These are phyloP conservation scores for Paraconiothyrium sp. DNA, from an alignment of 2,329 filamentous ascomycete species.

Conservation along the genomic window DNA sequence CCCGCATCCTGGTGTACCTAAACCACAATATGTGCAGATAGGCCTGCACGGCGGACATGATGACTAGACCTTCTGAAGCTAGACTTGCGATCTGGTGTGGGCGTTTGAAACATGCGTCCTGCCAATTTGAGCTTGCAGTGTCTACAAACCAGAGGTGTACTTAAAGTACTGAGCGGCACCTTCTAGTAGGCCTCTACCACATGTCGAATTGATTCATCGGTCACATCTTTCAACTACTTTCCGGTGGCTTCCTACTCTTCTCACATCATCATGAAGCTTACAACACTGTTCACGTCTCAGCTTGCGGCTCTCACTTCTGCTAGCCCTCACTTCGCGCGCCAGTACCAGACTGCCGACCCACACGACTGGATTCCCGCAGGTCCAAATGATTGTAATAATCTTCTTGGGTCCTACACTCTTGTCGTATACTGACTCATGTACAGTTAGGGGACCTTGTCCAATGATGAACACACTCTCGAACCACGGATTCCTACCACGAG, in stretches of 20 bases:
- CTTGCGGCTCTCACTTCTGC: constrained; percentile 4
- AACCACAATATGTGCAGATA: too few relatives aligned
- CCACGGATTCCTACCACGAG: constrained; percentile 44
- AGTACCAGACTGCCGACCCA: constrained; percentile 13
- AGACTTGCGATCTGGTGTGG: too few relatives aligned
- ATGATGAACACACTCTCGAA: constrained; percentile 50
- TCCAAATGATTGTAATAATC: constrained; percentile 26
- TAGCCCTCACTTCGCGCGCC: constrained; percentile 7
- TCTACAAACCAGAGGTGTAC: background rate
- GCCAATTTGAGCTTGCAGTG: background rate
- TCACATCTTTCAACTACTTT: too few relatives aligned
- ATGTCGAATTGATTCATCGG: too few relatives aligned
- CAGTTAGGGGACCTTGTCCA: constrained; percentile 44
- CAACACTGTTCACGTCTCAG: background rate
- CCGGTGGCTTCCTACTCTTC: too few relatives aligned
- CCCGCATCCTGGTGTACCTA: too few relatives aligned
- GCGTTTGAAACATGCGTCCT: too few relatives aligned
- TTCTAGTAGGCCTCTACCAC: background rate
- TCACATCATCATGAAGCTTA: background rate
- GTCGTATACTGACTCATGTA: background rate
- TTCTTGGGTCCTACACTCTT: background rate
- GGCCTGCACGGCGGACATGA: too few relatives aligned
- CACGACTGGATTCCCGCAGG: constrained; percentile 31
- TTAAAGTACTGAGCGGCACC: too few relatives aligned
- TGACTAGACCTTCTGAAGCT: too few relatives aligned